A percentile compares a stretch with the other conserved stretches of the same genome.
These are phyloP conservation scores for Kwoniella sp. DNA, from an alignment of 768 basidiomycete genomes.

Conservation along the genomic window DNA sequence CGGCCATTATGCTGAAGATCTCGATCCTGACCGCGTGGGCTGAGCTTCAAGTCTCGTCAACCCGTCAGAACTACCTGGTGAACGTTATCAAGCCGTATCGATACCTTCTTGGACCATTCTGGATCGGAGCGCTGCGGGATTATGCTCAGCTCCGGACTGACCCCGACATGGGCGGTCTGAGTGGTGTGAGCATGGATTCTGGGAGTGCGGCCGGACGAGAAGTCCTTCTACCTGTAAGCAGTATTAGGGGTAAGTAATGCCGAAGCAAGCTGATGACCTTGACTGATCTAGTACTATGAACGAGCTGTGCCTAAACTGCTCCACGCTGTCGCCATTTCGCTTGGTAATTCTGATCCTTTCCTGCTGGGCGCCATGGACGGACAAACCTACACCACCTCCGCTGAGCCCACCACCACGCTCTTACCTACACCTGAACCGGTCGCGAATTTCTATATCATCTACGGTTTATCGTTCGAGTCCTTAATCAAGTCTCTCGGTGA, in stretches of 20 bases:
- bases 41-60: conserved; percentile 77
- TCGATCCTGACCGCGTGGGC: conserved; percentile 95
- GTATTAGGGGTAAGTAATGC: conserved; percentile 8
- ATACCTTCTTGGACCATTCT: conserved; percentile 72
- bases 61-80: conserved; percentile 71
- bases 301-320: conserved; percentile 79
- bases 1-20: conserved; percentile 89
- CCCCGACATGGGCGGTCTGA: conserved; percentile 67
- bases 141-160: conserved; percentile 89
- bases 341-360: conserved; percentile 69
- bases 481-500: conserved; percentile 58
- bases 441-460: conserved; percentile 80
- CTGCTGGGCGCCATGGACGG: conserved; percentile 80
- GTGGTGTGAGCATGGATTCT: conserved; percentile 64
- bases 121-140: conserved; percentile 85
- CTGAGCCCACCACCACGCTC: conserved; percentile 13
- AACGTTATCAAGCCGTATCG: conserved; percentile 82
- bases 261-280: not conserved
- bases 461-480: conserved; percentile 92
- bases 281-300: conserved; percentile 71
- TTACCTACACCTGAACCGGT: conserved; percentile 33
- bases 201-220: conserved; percentile 86
- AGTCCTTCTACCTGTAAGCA: conserved; percentile 80
- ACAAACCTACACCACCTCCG: conserved; percentile 32
- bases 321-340: conserved; percentile 77